Base-by-base conservation (phyloP, 2,329 filamentous ascomycete genomes). In the Monosporascus ibericus region DNA sequence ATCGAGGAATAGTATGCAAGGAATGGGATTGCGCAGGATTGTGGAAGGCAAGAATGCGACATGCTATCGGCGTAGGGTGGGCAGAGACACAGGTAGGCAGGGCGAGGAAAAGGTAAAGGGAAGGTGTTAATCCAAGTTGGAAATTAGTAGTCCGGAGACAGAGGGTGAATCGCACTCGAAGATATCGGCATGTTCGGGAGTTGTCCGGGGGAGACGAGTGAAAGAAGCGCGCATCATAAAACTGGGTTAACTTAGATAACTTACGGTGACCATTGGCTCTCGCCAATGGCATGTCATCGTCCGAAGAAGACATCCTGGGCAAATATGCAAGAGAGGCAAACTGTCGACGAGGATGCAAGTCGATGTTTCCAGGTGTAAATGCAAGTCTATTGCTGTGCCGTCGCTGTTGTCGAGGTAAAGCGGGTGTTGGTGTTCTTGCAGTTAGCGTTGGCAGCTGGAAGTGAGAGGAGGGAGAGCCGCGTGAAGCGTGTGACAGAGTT, bases 261-360 rank as follows among this genome's bases (percentile, higher is more conserved):
- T 82, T 75, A 92, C 89, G 74, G 63, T 82, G 77, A 55, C 84
- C 85, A 72, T 88, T 88, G 57, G 77, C 66, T 70, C 78, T 82
- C 59, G 87, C 81, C 62, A 95, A 81, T 71, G 91, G 91, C 74
- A 80, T 81, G 70, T 95, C 90, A 67, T 95, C 90, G 65, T 92
- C 90, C 30, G 90, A 94, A 64, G 74, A 79, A 66, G 72, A 72
- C 78, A 82, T 83, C 56, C 60, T 76, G 59, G 50, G 58, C 54
- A 59, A 52, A 56, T 55, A 44, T 37, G 55, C 53, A 57, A 51
- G 55, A 48, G 55, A 44, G 8, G 25, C 48, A 36, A 47, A 50
- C 17, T 24, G 18, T n/a, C 24, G 24, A 44, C 20, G n/a, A n/a
- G 5, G 40, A 6, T 11, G 40, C 22, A 18, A 44, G 48, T 24